Conservation (phyloP, 257 asterid species). For the Penstemon davidsonii region DNA sequence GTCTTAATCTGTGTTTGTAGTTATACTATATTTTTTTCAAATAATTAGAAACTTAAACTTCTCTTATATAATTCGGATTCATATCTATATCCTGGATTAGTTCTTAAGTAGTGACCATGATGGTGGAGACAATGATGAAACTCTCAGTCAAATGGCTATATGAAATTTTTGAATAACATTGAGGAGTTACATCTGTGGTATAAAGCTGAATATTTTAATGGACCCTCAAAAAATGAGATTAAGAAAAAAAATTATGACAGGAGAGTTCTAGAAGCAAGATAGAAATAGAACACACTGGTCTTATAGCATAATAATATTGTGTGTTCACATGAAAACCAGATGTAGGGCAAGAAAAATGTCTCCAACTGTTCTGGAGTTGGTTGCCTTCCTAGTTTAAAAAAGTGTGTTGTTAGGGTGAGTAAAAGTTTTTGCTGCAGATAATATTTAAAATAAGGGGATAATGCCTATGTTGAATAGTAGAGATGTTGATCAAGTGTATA, state of each 20-base stretch:
- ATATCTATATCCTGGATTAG: too few relatives aligned
- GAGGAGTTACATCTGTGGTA: slow-evolving; percentile 3
- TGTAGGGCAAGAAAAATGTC: slow-evolving; percentile 6
- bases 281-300: neutral
- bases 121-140: too few relatives aligned
- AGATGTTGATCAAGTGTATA: slow-evolving; percentile 19
- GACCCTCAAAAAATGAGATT: slow-evolving; percentile 8
- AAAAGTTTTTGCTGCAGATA: slow-evolving; percentile 3
- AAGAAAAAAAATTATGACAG: neutral
- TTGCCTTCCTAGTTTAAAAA: neutral
- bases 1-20: too few relatives aligned
- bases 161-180: slow-evolving; percentile 6
- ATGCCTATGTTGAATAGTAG: neutral
- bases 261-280: slow-evolving; percentile 11
- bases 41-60: too few relatives aligned
- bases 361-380: slow-evolving; percentile 9
- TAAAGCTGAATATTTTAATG: neutral
- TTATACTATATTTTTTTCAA: too few relatives aligned
- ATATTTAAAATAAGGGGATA: slow-evolving; percentile 4
- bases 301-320: neutral
- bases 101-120: too few relatives aligned
- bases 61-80: too few relatives aligned
- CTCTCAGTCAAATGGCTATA: neutral
- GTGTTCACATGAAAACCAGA: neutral
- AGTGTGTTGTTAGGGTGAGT: slow-evolving; percentile 3